These are phyloP conservation scores for Pugionium dolabratum DNA, from an alignment of 345 rosid species.

Conservation along the genomic window DNA sequence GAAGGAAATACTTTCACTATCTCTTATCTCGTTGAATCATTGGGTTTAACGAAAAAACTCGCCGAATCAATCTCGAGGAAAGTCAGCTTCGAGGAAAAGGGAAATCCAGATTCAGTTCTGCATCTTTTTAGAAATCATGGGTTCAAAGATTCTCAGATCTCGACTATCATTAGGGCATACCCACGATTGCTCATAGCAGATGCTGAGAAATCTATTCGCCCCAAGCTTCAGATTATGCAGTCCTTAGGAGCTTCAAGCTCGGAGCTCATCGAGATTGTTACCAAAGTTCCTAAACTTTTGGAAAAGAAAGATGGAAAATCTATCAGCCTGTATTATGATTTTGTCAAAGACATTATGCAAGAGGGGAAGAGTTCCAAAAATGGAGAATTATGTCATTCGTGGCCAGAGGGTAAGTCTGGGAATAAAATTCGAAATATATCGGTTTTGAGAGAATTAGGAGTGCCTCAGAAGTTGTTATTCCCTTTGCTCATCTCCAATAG, in stretches of 20 bases:
- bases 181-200: constrained; percentile 33
- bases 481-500: background rate
- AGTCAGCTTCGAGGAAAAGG: constrained; percentile 8
- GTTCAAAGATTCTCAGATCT: constrained; percentile 38
- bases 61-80: constrained; percentile 2
- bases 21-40: constrained; percentile 37
- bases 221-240: constrained; percentile 37
- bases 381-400: background rate
- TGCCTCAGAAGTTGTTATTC: constrained; percentile 32
- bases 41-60: constrained; percentile 32
- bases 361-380: background rate
- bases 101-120: constrained; percentile 34
- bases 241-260: constrained; percentile 34
- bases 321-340: constrained; percentile 25
- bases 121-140: constrained; percentile 35
- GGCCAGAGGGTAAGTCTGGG: background rate
- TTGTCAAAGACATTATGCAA: constrained; percentile 16
- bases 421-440: constrained; percentile 24
- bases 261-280: constrained; percentile 22
- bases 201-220: constrained; percentile 35
- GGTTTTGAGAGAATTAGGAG: constrained; percentile 31
- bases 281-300: constrained; percentile 25
- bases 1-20: constrained; percentile 11
- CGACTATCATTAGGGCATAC: constrained; percentile 2
- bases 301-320: constrained; percentile 6